phyloP scores from a whole-genome alignment of 1,284 basidiomycete genomes.

The Cutaneotrichosporon arboriforme region DNA sequence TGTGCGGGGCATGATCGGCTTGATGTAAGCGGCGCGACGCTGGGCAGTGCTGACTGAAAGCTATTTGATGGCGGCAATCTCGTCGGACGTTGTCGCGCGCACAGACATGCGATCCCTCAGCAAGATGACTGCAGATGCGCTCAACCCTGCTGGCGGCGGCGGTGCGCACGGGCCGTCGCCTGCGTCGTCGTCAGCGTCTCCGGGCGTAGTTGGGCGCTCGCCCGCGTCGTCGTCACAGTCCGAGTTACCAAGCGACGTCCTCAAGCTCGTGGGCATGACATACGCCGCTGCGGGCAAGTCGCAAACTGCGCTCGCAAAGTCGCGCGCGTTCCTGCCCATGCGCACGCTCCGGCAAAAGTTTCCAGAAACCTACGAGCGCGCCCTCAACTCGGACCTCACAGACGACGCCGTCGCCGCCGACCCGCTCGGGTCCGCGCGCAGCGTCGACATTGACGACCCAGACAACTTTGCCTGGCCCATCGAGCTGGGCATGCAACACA shows the following conservation, averaged over 20 bases:
- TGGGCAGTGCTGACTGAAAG: slow-evolving; percentile 16
- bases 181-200: slow-evolving; percentile 13
- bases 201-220: slow-evolving; percentile 13
- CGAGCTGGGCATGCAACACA: slow-evolving; percentile 42
- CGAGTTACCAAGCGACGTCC: slow-evolving; percentile 28
- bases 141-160: background rate
- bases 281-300: slow-evolving; percentile 23
- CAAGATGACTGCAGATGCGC: slow-evolving; percentile 24
- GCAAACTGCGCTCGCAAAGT: slow-evolving; percentile 24
- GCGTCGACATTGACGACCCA: slow-evolving; percentile 31
- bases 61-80: slow-evolving; percentile 44
- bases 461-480: slow-evolving; percentile 44
- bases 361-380: slow-evolving; percentile 34
- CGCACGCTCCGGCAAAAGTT: slow-evolving; percentile 26
- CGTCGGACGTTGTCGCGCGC: slow-evolving; percentile 30
- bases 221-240: slow-evolving; percentile 15
- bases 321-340: slow-evolving; percentile 35
- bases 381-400: slow-evolving; percentile 32
- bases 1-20: slow-evolving; percentile 40
- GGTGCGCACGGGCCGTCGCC: slow-evolving; percentile 22
- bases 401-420: slow-evolving; percentile 37
- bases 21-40: slow-evolving; percentile 33
- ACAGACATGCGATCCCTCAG: slow-evolving; percentile 30
- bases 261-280: slow-evolving; percentile 29
- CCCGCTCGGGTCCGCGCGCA: slow-evolving; percentile 30